Evolutionary conservation across 2,329 filamentous ascomycete species (phyloP).

Genomic region (Paracamarosporium sp.): DNA sequence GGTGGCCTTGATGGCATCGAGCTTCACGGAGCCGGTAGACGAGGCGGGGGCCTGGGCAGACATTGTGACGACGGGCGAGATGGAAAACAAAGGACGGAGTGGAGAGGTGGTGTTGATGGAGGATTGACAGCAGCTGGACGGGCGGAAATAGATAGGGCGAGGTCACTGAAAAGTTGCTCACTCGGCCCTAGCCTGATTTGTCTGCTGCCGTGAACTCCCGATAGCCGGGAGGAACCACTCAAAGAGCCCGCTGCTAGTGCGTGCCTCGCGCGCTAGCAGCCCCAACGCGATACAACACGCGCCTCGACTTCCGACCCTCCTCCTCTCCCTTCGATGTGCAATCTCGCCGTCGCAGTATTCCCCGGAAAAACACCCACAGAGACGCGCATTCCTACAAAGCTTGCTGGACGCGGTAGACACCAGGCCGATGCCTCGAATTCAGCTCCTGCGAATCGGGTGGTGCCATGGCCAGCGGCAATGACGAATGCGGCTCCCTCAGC

Average conservation of each 20-base stretch:
- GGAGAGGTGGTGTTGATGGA: slow-evolving; percentile 32
- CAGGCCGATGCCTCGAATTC: not conserved
- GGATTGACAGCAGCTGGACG: not conserved
- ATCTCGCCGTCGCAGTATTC: not conserved
- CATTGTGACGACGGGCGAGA: slow-evolving; percentile 29
- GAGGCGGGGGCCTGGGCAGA: slow-evolving; percentile 50
- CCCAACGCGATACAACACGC: not conserved
- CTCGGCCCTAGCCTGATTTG: slow-evolving; percentile 5
- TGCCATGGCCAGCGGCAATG: not conserved
- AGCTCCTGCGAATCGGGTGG: not conserved
- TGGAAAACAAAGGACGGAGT: slow-evolving; percentile 27
- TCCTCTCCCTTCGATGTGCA: not conserved
- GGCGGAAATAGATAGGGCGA: slow-evolving; percentile 29
- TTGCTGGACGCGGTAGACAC: not conserved
- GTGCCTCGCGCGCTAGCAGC: not conserved
- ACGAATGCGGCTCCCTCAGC: not conserved
- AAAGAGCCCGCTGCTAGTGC: not conserved
- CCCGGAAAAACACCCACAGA: not conserved
- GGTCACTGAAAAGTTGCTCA: slow-evolving; percentile 14
- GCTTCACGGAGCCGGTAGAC: slow-evolving; percentile 59
- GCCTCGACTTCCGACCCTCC: not conserved
- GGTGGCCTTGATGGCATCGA: slow-evolving; percentile 59
- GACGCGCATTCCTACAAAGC: not conserved
- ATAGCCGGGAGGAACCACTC: not conserved
- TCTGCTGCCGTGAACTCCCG: slow-evolving; percentile 15